Conservation (phyloP, 192 early-diverging fungal genomes). For the Irineochytrium annulatum region DNA sequence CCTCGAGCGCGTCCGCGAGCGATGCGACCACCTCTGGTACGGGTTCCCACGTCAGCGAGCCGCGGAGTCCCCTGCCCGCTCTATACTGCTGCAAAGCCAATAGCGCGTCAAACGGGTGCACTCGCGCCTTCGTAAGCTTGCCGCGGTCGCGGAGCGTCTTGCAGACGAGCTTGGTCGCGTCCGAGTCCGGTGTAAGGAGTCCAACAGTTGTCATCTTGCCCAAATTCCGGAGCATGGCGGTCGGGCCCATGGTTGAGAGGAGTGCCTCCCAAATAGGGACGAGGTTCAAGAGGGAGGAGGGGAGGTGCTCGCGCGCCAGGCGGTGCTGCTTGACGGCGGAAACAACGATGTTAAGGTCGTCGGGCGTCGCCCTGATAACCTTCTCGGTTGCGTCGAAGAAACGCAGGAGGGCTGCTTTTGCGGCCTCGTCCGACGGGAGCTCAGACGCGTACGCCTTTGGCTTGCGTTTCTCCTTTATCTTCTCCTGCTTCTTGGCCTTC, state of each 20-base stretch:
- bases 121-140: slow-evolving; percentile 13
- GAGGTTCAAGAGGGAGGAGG: background rate
- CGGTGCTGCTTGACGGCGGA: background rate
- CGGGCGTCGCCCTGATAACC: background rate
- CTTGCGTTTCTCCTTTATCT: too few relatives aligned
- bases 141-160: background rate
- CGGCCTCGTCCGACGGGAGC: too few relatives aligned
- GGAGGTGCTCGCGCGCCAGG: slow-evolving; percentile 1
- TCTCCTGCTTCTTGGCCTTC: too few relatives aligned
- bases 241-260: background rate
- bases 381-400: background rate
- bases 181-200: slow-evolving; percentile 2
- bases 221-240: slow-evolving; percentile 24
- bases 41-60: slow-evolving; percentile 20
- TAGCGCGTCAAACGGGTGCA: slow-evolving; percentile 25
- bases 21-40: too few relatives aligned
- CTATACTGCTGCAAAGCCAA: slow-evolving; percentile 13
- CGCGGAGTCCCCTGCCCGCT: slow-evolving; percentile 10
- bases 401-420: too few relatives aligned
- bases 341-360: background rate
- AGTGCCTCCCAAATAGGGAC: background rate
- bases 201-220: slow-evolving; percentile 16
- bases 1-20: slow-evolving; percentile 15
- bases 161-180: background rate
- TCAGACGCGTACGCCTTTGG: too few relatives aligned